These are phyloP conservation scores for Hyphochytrium catenoides DNA, from an alignment of 352 stramenopile species.

Conservation along the genomic window DNA sequence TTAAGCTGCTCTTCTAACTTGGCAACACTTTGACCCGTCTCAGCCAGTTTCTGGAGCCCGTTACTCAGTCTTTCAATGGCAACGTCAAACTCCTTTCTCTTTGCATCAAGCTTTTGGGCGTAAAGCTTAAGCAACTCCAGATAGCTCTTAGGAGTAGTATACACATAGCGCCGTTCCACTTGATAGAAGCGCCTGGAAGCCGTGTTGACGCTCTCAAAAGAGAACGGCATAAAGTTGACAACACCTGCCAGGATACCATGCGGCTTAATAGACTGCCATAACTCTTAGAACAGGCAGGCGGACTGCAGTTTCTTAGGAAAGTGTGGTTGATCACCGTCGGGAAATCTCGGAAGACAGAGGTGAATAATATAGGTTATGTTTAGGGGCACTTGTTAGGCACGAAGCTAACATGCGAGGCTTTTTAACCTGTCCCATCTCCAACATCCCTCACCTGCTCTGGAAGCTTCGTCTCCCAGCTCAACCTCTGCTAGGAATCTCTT, in stretches of 20 bases:
- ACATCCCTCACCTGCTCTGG: slow-evolving; percentile 56
- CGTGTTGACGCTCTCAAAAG: slow-evolving; percentile 76
- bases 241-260: slow-evolving; percentile 49
- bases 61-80: slow-evolving; percentile 75
- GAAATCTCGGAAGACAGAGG: too few relatives aligned
- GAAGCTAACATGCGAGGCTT: slow-evolving; percentile 39
- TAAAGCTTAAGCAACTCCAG: slow-evolving; percentile 80
- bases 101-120: slow-evolving; percentile 74
- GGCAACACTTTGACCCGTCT: slow-evolving; percentile 73
- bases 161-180: slow-evolving; percentile 71
- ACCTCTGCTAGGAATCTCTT: slow-evolving; percentile 18
- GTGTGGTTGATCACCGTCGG: too few relatives aligned
- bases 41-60: slow-evolving; percentile 71
- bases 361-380: too few relatives aligned
- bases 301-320: too few relatives aligned
- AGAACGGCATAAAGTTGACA: slow-evolving; percentile 86
- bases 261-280: too few relatives aligned
- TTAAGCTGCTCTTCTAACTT: slow-evolving; percentile 80
- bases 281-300: too few relatives aligned
- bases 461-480: neutral
- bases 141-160: slow-evolving; percentile 87
- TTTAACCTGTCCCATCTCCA: slow-evolving; percentile 41
- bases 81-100: slow-evolving; percentile 57
- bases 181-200: slow-evolving; percentile 66
- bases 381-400: too few relatives aligned